Evolutionary conservation across 805 yeast genomes (phyloP).

Genomic region (Zygosaccharomyces siamensis): DNA sequence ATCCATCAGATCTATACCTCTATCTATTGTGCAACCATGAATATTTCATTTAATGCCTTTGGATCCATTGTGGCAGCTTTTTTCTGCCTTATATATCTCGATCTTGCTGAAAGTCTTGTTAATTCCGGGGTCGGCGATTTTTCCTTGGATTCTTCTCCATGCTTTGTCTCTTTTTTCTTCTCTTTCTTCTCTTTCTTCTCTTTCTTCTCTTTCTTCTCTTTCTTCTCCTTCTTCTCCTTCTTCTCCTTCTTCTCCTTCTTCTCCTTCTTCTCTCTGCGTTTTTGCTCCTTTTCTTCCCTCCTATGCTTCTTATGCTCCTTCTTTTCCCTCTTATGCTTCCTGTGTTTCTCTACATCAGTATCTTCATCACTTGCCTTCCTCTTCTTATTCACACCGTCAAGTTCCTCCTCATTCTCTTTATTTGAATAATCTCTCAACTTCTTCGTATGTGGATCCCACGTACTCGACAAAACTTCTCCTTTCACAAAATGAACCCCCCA

Average conservation of each 20-base stretch:
- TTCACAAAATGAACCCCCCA: constrained; percentile 85
- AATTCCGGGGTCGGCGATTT: constrained; percentile 35
- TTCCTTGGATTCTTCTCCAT: constrained; percentile 26
- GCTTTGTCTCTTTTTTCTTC: constrained; percentile 31
- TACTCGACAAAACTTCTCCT: constrained; percentile 78
- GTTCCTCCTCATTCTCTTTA: constrained; percentile 26
- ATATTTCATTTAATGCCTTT: constrained; percentile 84
- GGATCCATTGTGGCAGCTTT: constrained; percentile 88
- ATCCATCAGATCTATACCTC: background rate
- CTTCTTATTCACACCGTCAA: constrained; percentile 21
- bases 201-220: constrained; percentile 28
- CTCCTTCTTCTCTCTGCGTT: constrained; percentile 26
- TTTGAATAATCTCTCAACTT: constrained; percentile 31
- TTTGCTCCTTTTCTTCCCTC: constrained; percentile 25
- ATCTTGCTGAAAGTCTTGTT: constrained; percentile 69
- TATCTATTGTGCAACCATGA: constrained; percentile 60
- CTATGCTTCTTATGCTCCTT: background rate
- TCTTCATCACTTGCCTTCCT: constrained; percentile 26
- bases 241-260: constrained; percentile 24
- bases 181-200: constrained; percentile 21
- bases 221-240: constrained; percentile 26
- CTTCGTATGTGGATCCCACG: constrained; percentile 66
- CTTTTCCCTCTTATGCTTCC: constrained; percentile 28
- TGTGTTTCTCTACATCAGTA: constrained; percentile 27
- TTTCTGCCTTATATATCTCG: constrained; percentile 84